Base-by-base conservation (phyloP, 1,284 basidiomycete species). In the Cutaneotrichosporon mucoides region DNA sequence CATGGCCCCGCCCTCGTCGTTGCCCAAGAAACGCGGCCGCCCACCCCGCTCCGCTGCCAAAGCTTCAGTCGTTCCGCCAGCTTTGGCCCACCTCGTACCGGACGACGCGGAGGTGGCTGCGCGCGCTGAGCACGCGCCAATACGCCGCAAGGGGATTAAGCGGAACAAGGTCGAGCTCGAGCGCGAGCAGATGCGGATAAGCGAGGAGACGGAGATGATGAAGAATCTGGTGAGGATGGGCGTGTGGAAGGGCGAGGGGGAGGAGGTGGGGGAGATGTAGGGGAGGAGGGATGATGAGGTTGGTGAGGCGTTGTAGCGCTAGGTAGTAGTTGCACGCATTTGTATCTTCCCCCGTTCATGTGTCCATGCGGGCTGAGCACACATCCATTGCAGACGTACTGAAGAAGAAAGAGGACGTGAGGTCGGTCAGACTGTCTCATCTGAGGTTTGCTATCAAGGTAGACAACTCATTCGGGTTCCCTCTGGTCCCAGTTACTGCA, bases 131-230 rank as follows among this genome's bases (percentile, higher is more conserved):
- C 53, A 63, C n/a, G 56, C 55, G 35, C 65, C 65, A 5, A 61
- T 67, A 12, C 60, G 65, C 9, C 51, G 65, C n/a, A 67, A 67
- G 57, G 65, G 65, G 16, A 50, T 67, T 42, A 67, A 67, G 59
- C 58, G 65, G 35, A 63, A 55, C 48, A 62, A 64, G 53, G 50
- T 55, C 24, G 65, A 64, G 57, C 57, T 67, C 49, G 65, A 67
- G 57, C 53, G 55, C 11, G 65, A 67, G 52, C 58, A 56, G 57
- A 55, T 49, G 52, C 53, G 65, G 5, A 61, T 65, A 41, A 59
- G 57, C 49, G 61, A 65, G 53, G 65, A 67, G 57, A 59, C 57
- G 9, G 63, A 65, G 58, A 65, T 67, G 63, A 52, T 67, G 48
- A 59, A 63, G 24, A 63, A 44, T 36, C 57, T 67, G 8, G 65